These are phyloP conservation scores for Solanum chiquidenum DNA, from an alignment of 257 asterid species.

Conservation along the genomic window DNA sequence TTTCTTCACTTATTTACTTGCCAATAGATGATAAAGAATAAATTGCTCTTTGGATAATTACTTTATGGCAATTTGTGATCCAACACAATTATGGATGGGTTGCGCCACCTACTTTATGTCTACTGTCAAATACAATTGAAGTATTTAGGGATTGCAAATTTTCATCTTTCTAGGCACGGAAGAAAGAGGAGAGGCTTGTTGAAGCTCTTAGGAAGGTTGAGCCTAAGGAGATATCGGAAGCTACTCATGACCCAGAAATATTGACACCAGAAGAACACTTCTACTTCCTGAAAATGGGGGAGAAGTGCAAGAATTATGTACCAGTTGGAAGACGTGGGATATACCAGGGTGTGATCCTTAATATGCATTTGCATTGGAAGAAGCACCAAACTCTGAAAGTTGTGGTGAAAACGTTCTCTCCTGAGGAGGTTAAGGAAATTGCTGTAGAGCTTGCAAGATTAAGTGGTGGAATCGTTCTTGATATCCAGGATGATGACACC, in stretches of 20 bases:
- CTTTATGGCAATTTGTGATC: neutral
- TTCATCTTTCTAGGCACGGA: slow-evolving; percentile 53
- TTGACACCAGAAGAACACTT: slow-evolving; percentile 97
- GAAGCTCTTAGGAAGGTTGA: slow-evolving; percentile 73
- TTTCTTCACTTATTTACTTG: neutral
- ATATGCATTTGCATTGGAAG: slow-evolving; percentile 99
- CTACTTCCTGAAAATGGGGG: slow-evolving; percentile 91
- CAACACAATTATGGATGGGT: neutral
- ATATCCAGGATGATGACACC: slow-evolving; percentile 69
- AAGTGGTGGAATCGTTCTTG: slow-evolving; percentile 96
- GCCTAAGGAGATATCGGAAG: slow-evolving; percentile 74
- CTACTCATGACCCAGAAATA: slow-evolving; percentile 91
- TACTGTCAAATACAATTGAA: neutral
- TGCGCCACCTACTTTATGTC: neutral
- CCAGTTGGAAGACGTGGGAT: slow-evolving; percentile 96
- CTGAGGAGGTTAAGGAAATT: slow-evolving; percentile 81
- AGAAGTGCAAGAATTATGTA: slow-evolving; percentile 86
- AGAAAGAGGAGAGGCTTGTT: slow-evolving; percentile 61
- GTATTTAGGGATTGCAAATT: neutral
- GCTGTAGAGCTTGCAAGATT: slow-evolving; percentile 83
- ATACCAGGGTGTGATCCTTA: slow-evolving; percentile 87
- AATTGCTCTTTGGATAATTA: neutral
- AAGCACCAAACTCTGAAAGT: slow-evolving; percentile 90
- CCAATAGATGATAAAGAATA: neutral
- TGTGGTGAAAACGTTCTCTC: slow-evolving; percentile 80